phyloP scores from a whole-genome alignment of 768 basidiomycete species.

The Pulveroboletus sp. region DNA sequence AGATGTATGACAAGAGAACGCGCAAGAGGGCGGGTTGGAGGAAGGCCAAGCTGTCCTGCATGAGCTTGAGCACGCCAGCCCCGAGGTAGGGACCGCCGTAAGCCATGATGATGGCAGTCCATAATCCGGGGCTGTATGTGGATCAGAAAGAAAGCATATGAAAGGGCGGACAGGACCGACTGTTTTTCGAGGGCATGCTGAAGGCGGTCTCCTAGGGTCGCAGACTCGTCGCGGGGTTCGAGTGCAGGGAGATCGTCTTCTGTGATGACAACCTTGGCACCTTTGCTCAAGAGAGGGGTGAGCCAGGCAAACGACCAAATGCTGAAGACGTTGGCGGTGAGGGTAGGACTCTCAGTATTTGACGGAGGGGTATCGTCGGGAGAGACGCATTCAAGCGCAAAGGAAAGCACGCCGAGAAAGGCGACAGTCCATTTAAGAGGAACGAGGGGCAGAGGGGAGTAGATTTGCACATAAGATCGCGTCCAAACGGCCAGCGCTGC shows the following conservation, averaged over 20 bases:
- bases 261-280: constrained; percentile 61
- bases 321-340: constrained; percentile 79
- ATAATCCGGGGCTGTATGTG: constrained; percentile 52
- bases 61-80: constrained; percentile 64
- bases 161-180: constrained; percentile 37
- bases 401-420: constrained; percentile 49
- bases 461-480: constrained; percentile 47
- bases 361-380: constrained; percentile 49
- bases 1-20: constrained; percentile 75
- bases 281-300: constrained; percentile 72
- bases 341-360: constrained; percentile 58
- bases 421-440: constrained; percentile 42
- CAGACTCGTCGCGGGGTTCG: constrained; percentile 62
- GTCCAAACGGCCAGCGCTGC: constrained; percentile 49
- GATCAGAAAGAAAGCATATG: neutral
- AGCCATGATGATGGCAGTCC: constrained; percentile 67
- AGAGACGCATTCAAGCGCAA: constrained; percentile 65
- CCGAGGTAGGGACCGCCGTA: constrained; percentile 74
- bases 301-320: constrained; percentile 86
- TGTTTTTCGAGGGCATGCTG: constrained; percentile 59
- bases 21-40: constrained; percentile 85
- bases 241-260: constrained; percentile 85
- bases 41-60: constrained; percentile 79
- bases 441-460: constrained; percentile 36
- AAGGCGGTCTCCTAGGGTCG: constrained; percentile 59